Base-by-base conservation (phyloP, 768 basidiomycete species). In the Trametopsis cervina region DNA sequence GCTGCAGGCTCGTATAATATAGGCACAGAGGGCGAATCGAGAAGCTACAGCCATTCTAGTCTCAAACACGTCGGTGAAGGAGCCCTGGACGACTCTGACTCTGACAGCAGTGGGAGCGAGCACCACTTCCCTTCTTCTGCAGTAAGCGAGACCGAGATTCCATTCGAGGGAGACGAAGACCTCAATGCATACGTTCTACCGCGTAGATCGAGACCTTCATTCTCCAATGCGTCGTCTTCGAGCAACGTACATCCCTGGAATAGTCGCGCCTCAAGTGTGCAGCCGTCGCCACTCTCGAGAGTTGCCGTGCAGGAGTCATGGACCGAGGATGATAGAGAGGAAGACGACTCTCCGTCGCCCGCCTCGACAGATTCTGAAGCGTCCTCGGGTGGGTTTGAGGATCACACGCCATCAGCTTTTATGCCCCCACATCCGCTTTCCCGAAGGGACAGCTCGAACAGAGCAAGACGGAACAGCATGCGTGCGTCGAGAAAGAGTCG, bases 11-110 rank as follows among this genome's bases (percentile, higher is more conserved):
- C 60, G 12, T 64, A 73, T 24, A 70, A 66, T 42, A 43, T 40
- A 25, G 18, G 11, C 18, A 9, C 29, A 29, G 33, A 39, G 2
- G 66, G 63, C 43, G 68, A 69, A 26, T 66, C 55, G 40, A 60
- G 62, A 2, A 68, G 62, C 37, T 60, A 48, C 2, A 63, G 64
- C 53, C 67, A 68, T 11, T 54, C 64, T 9, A 85, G 76, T 50
- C 65, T 78, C 25, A 69, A 77, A 1, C 80, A 87, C 56, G 77
- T 83, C 10, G 87, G 87, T 3, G 88, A 89, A 57, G 85, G 87
- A 22, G 84, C 82, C 1, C 64, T 90, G 3, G 83, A 85, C 49
- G 85, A 88, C 57, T 88, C 85, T 0, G 86, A 88, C 65, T 85
- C 85, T 51, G 43, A 64, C 56, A 33, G 57, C 45, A 60, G 54